These are phyloP conservation scores for Leccinum barrowsii DNA, from an alignment of 768 basidiomycete species.

Conservation along the genomic window DNA sequence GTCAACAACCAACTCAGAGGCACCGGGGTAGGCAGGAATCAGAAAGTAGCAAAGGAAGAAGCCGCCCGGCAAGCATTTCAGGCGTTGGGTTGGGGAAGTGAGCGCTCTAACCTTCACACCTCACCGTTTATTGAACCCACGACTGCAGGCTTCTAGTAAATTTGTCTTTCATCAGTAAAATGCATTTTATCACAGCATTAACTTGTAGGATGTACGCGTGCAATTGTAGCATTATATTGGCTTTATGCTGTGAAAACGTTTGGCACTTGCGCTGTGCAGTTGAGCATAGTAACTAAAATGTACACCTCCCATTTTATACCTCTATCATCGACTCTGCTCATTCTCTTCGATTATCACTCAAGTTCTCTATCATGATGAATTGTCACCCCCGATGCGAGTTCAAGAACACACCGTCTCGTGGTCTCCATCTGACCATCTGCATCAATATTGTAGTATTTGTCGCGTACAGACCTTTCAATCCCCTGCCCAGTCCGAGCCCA, in stretches of 20 bases:
- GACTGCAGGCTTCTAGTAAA: constrained; percentile 15
- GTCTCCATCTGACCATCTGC: too few species aligned
- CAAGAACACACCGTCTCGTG: too few species aligned
- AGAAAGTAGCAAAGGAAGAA: constrained; percentile 66
- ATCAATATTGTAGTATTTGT: too few species aligned
- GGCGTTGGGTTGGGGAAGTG: constrained; percentile 50
- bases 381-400: too few species aligned
- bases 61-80: constrained; percentile 58
- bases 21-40: constrained; percentile 50
- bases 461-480: too few species aligned
- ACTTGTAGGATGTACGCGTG: background rate
- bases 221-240: constrained; percentile 3
- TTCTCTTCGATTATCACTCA: too few species aligned
- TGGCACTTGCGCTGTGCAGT: too few species aligned
- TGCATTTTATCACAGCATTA: background rate
- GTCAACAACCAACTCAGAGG: constrained; percentile 53
- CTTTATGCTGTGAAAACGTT: background rate
- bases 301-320: too few species aligned
- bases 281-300: too few species aligned
- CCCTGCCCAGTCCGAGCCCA: too few species aligned
- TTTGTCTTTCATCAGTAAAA: background rate
- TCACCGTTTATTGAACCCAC: background rate
- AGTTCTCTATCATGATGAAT: too few species aligned
- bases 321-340: too few species aligned
- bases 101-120: constrained; percentile 1